phyloP scores from a whole-genome alignment of 2,329 filamentous ascomycete genomes.

The Arthrobotrys musiformis region DNA sequence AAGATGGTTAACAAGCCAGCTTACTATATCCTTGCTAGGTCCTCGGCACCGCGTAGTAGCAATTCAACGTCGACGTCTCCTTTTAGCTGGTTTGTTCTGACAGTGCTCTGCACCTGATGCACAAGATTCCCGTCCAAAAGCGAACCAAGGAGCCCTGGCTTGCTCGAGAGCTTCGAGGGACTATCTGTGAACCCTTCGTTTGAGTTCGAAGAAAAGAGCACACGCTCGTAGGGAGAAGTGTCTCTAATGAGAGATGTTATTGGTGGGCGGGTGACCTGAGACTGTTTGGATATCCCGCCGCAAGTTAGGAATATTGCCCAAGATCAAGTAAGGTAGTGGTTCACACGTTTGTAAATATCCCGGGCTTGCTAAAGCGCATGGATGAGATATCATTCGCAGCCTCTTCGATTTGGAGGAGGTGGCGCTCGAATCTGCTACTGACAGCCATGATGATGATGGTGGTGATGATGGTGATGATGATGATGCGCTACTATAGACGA shows the following conservation, averaged over 20 bases:
- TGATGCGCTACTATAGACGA: no score
- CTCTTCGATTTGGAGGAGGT: constrained; percentile 46
- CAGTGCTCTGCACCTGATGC: constrained; percentile 40
- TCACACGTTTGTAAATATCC: constrained; percentile 50
- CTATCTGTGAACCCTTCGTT: constrained; percentile 6
- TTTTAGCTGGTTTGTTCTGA: constrained; percentile 35
- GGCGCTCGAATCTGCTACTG: constrained; percentile 44
- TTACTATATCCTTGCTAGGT: constrained; percentile 49
- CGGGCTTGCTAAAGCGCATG: constrained; percentile 46
- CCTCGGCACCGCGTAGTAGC: constrained; percentile 39
- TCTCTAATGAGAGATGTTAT: constrained; percentile 52
- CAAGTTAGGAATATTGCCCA: background rate
- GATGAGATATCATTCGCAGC: constrained; percentile 48
- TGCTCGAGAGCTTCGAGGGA: background rate
- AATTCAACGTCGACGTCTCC: constrained; percentile 48
- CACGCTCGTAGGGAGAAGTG: constrained; percentile 50
- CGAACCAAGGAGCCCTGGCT: constrained; percentile 35
- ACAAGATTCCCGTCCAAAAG: constrained; percentile 43
- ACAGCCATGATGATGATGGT: constrained; percentile 17
- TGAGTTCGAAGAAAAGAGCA: constrained; percentile 42
- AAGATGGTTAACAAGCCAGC: background rate
- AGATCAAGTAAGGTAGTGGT: no score
- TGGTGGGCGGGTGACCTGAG: constrained; percentile 41
- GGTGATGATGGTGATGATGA: background rate
- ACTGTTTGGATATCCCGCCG: background rate